Evolutionary conservation across 2,329 filamentous ascomycete species (phyloP).

Genomic region (Neofusicoccum cordaticola): DNA sequence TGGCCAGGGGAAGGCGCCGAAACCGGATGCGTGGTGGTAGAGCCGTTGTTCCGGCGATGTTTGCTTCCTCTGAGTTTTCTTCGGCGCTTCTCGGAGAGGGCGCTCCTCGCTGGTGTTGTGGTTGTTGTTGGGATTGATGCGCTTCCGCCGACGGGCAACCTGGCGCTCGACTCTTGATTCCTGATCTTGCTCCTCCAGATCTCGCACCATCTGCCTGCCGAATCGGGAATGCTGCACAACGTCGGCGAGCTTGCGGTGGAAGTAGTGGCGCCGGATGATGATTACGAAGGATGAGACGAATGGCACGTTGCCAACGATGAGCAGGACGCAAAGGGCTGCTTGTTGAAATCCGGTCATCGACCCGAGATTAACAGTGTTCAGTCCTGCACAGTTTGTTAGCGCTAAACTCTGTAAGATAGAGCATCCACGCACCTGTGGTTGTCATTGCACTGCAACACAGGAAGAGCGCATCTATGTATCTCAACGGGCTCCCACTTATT

Average conservation of each 20-base stretch:
- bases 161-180: not conserved
- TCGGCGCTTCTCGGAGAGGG: not conserved
- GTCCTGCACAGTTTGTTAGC: conserved; percentile 20
- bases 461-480: conserved; percentile 30
- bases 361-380: conserved; percentile 28
- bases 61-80: not conserved
- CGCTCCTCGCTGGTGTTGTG: not conserved
- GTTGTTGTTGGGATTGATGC: not conserved
- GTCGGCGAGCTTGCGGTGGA: conserved; percentile 29
- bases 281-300: conserved; percentile 31
- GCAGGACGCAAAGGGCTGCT: conserved; percentile 26
- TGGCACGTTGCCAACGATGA: conserved; percentile 31
- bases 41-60: conserved; percentile 22
- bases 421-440: conserved; percentile 24
- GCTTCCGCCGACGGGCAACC: not conserved
- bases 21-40: conserved; percentile 28
- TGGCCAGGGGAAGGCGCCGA: conserved; percentile 30
- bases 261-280: conserved; percentile 25
- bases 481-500: conserved; percentile 20
- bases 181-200: conserved; percentile 24
- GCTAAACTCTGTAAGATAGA: not conserved
- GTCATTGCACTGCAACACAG: conserved; percentile 32
- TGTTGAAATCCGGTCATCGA: conserved; percentile 29
- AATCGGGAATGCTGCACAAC: conserved; percentile 28
- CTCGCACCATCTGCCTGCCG: conserved; percentile 25